Evolutionary conservation across 345 rosid genomes (phyloP).

Genomic region (Arabis hirsuta): DNA sequence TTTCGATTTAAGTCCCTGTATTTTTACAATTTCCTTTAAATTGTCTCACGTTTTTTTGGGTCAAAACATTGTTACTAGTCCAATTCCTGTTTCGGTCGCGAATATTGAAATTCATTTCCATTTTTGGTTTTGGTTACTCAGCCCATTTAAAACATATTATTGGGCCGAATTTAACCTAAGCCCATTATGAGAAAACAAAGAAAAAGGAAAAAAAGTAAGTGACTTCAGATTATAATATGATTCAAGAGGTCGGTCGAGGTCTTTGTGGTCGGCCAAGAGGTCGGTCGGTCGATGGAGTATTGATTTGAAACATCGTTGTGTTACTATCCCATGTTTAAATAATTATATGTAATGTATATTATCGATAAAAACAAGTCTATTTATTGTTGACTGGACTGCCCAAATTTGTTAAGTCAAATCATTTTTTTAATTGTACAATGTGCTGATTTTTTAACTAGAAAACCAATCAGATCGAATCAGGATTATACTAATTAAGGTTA

Average conservation of each 20-base stretch:
- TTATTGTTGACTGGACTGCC: no score
- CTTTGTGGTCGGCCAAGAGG: constrained; percentile 15
- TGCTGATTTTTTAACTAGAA: no score
- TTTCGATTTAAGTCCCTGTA: constrained; percentile 31
- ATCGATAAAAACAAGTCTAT: no score
- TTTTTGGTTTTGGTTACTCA: not conserved
- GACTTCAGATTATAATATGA: not conserved
- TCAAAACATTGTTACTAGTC: not conserved
- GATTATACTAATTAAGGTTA: no score
- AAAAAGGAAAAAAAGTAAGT: not conserved
- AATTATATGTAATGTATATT: no score
- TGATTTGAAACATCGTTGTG: no score
- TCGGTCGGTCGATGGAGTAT: no score
- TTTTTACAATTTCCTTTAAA: not conserved
- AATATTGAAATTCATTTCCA: constrained; percentile 1
- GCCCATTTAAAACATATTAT: not conserved
- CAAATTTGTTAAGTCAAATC: no score
- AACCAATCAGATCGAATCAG: no score
- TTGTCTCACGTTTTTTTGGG: not conserved
- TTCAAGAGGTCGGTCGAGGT: constrained; percentile 4
- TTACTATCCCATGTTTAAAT: no score
- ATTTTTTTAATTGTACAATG: no score
- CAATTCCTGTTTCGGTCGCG: not conserved
- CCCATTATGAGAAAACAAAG: constrained; percentile 3
- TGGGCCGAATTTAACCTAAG: not conserved